Conservation (phyloP, 176 grass and related monocot species). For the Aechmea fasciata region DNA sequence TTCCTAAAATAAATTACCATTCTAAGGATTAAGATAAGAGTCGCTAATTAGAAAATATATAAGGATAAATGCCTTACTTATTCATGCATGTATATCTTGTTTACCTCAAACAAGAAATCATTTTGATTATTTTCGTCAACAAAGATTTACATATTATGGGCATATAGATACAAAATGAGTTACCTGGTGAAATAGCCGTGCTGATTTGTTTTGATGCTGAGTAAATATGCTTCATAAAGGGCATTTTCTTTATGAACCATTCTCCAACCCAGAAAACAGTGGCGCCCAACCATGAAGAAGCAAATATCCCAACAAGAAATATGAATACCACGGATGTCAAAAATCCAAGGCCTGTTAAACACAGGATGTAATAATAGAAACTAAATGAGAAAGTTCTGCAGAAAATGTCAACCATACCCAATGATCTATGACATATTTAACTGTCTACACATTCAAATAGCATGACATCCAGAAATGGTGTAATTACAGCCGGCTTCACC, state of each 20-base stretch:
- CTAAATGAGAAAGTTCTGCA: background rate
- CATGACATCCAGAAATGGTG: background rate
- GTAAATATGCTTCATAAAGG: constrained; percentile 87
- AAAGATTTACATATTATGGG: background rate
- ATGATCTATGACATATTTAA: background rate
- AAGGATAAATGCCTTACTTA: too few relatives aligned
- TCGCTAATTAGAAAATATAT: too few relatives aligned
- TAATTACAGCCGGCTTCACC: background rate
- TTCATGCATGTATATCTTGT: too few relatives aligned
- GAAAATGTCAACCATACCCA: background rate
- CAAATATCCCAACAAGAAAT: constrained; percentile 98
- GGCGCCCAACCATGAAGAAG: constrained; percentile 93
- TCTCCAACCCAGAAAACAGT: constrained; percentile 96
- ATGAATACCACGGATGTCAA: constrained; percentile 94
- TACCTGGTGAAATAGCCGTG: constrained; percentile 98
- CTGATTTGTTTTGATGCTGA: constrained; percentile 99
- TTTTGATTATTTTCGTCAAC: background rate
- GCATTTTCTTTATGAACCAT: constrained; percentile 95
- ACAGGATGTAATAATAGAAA: background rate
- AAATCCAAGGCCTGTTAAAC: constrained; percentile 86
- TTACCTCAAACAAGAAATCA: background rate
- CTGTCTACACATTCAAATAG: background rate
- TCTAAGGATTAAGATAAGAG: too few relatives aligned
- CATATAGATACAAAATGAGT: constrained; percentile 7
- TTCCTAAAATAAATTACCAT: too few relatives aligned